phyloP scores from a whole-genome alignment of 495 filamentous ascomycete genomes.

The Penicillium pulvis region DNA sequence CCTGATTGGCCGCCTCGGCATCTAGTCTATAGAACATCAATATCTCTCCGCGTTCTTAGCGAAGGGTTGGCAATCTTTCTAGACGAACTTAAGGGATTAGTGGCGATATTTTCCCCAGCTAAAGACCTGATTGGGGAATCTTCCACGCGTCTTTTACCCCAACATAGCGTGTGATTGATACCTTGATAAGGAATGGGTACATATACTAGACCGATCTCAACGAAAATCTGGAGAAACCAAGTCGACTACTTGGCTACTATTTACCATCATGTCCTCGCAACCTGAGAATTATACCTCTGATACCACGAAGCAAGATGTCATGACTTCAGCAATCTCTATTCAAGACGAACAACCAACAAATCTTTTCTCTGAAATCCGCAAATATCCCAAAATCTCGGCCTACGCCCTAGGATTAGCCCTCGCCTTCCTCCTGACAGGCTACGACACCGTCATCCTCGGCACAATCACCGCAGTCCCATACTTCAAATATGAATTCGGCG shows the following conservation, averaged over 20 bases:
- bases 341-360: not conserved
- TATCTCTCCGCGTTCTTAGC: conserved; percentile 2
- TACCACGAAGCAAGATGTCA: not conserved
- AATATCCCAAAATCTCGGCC: conserved; percentile 25
- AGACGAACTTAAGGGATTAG: not conserved
- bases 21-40: conserved; percentile 1
- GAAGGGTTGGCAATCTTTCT: not conserved
- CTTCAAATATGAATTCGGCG: conserved; percentile 44
- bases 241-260: not conserved
- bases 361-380: conserved; percentile 15
- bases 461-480: conserved; percentile 46
- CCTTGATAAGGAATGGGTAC: conserved; percentile 1
- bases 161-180: not conserved
- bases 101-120: not conserved
- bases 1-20: conserved; percentile 2
- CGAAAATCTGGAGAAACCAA: not conserved
- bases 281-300: not conserved
- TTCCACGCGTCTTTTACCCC: conserved; percentile 6
- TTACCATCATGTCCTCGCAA: not conserved
- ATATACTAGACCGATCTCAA: not conserved
- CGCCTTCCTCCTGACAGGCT: conserved; percentile 44
- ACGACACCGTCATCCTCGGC: conserved; percentile 47
- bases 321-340: not conserved
- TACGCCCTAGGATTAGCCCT: conserved; percentile 31
- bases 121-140: conserved; percentile 5